Percentiles rank a stretch among this genome's conserved stretches.
phyloP scores from a whole-genome alignment of 1,139 yeast genomes.

The Geotrichum cucujoidarum region DNA sequence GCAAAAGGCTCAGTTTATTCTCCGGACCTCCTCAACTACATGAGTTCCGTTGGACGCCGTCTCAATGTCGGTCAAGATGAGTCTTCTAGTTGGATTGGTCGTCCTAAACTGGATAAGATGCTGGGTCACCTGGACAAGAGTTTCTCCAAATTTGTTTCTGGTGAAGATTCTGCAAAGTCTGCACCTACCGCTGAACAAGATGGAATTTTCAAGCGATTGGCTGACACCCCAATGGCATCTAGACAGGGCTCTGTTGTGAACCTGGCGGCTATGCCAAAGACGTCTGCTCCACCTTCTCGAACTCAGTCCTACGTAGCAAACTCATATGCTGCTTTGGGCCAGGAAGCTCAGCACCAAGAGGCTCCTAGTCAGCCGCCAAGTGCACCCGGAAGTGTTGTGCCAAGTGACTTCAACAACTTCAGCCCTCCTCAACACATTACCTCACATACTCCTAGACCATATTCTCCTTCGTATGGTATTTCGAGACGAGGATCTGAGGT shows the following conservation, averaged over 20 bases:
- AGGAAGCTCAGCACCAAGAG: neutral
- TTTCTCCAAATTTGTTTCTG: constrained; percentile 80
- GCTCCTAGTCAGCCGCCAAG: too few species aligned
- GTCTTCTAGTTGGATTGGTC: constrained; percentile 58
- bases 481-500: constrained; percentile 1
- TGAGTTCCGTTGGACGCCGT: constrained; percentile 36
- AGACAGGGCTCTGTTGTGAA: constrained; percentile 16
- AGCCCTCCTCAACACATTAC: neutral
- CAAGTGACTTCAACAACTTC: neutral
- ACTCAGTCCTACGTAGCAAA: neutral
- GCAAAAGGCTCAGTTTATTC: constrained; percentile 42
- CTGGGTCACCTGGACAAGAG: constrained; percentile 82
- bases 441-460: neutral
- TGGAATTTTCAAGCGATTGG: constrained; percentile 62
- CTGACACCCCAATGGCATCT: constrained; percentile 26
- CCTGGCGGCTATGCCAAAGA: constrained; percentile 8
- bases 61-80: constrained; percentile 35
- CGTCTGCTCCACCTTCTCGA: constrained; percentile 18
- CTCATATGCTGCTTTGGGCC: neutral
- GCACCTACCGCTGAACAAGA: constrained; percentile 39
- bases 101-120: constrained; percentile 76
- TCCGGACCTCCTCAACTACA: constrained; percentile 38
- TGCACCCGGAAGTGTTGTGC: neutral
- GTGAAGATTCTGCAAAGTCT: constrained; percentile 44
- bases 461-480: constrained; percentile 4